Percentiles rank a stretch among this genome's conserved stretches.
Evolutionary conservation across 192 early-diverging fungal species (phyloP).

Genomic region (Phlyctochytrium arcticum): DNA sequence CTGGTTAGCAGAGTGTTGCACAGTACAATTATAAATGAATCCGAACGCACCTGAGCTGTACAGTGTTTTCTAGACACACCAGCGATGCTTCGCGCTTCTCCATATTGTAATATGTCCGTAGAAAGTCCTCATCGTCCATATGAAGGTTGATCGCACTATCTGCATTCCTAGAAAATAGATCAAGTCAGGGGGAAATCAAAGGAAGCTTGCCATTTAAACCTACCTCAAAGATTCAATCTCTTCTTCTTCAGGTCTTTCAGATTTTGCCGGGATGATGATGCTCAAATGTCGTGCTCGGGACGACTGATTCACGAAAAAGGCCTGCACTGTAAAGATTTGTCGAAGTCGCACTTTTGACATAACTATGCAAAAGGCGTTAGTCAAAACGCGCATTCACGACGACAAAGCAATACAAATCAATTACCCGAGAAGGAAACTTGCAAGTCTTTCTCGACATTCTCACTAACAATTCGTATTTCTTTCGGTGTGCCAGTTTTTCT

Average conservation of each 20-base stretch:
- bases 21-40: too few relatives aligned
- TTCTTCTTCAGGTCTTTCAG: too few relatives aligned
- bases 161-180: neutral
- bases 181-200: too few relatives aligned
- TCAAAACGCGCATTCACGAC: neutral
- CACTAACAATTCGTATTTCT: neutral
- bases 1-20: neutral
- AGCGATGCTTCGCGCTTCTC: slow-evolving; percentile 30
- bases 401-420: neutral
- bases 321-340: slow-evolving; percentile 37
- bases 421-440: slow-evolving; percentile 7
- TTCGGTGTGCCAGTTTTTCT: neutral
- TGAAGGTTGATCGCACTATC: neutral
- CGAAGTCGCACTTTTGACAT: slow-evolving; percentile 23
- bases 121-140: slow-evolving; percentile 9
- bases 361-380: slow-evolving; percentile 7
- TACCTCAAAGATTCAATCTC: too few relatives aligned
- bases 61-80: slow-evolving; percentile 35
- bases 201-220: too few relatives aligned
- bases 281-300: slow-evolving; percentile 9
- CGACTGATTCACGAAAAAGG: slow-evolving; percentile 29
- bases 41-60: slow-evolving; percentile 29
- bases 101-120: slow-evolving; percentile 1
- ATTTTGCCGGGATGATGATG: slow-evolving; percentile 18
- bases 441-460: neutral